Evolutionary conservation across 2,329 filamentous ascomycete species (phyloP).

Genomic region (Calonectria naviculata): DNA sequence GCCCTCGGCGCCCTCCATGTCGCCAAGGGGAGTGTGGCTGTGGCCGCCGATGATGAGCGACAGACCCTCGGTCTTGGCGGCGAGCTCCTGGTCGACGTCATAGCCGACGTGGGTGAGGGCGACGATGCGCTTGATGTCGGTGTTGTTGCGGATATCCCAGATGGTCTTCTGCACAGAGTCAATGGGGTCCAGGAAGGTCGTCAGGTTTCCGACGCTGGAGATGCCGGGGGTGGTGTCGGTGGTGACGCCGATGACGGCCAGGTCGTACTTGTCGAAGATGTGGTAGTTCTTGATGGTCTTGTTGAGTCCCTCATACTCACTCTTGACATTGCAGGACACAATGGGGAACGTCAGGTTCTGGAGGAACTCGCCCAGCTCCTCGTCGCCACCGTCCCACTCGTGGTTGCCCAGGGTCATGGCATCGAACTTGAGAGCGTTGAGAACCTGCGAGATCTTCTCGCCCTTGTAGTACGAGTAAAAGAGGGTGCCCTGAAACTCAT

Average conservation of each 20-base stretch:
- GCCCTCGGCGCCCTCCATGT: slow-evolving; percentile 67
- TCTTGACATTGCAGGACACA: slow-evolving; percentile 71
- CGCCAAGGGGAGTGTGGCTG: slow-evolving; percentile 69
- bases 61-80: slow-evolving; percentile 69
- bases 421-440: slow-evolving; percentile 74
- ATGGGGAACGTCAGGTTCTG: slow-evolving; percentile 74
- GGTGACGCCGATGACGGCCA: slow-evolving; percentile 74
- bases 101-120: slow-evolving; percentile 77
- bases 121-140: slow-evolving; percentile 72
- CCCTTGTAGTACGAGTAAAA: slow-evolving; percentile 75
- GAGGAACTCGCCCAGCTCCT: slow-evolving; percentile 70
- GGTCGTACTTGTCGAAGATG: slow-evolving; percentile 69
- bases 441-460: slow-evolving; percentile 74
- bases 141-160: slow-evolving; percentile 69
- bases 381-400: slow-evolving; percentile 74
- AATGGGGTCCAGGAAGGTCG: slow-evolving; percentile 68
- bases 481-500: slow-evolving; percentile 76
- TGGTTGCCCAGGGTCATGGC: slow-evolving; percentile 77
- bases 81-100: slow-evolving; percentile 70
- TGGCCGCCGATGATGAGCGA: slow-evolving; percentile 76
- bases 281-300: slow-evolving; percentile 73
- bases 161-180: slow-evolving; percentile 70
- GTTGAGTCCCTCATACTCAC: slow-evolving; percentile 69
- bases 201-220: slow-evolving; percentile 67
- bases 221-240: slow-evolving; percentile 69